A percentile compares a stretch with the other conserved stretches of the same genome.
phyloP scores from a whole-genome alignment of 2,329 filamentous ascomycete species.

The Chrysoporthe puriensis region DNA sequence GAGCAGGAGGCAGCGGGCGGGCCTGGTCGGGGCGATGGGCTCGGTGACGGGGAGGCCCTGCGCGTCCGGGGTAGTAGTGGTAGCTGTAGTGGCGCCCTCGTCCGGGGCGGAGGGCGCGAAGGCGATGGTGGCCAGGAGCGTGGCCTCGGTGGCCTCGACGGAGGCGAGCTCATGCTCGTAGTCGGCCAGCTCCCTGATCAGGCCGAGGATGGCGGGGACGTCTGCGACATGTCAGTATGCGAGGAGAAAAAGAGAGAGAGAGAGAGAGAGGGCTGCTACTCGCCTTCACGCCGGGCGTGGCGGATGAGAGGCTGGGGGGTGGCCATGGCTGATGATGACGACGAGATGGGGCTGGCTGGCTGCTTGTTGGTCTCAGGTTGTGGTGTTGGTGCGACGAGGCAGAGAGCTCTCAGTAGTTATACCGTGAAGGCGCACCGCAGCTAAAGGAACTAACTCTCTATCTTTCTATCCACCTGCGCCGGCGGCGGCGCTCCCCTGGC shows the following conservation, averaged over 20 bases:
- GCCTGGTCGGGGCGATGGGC: constrained; percentile 58
- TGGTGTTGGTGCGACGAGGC: background rate
- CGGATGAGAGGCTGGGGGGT: constrained; percentile 47
- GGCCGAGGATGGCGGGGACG: constrained; percentile 74
- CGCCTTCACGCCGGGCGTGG: constrained; percentile 65
- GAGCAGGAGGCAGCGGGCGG: constrained; percentile 77
- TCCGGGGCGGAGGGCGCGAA: constrained; percentile 60
- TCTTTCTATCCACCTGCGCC: no score
- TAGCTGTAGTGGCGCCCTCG: constrained; percentile 43
- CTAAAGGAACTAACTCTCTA: no score
- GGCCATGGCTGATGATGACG: constrained; percentile 37
- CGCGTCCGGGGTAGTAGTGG: constrained; percentile 34
- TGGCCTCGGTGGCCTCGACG: constrained; percentile 78
- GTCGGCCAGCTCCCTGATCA: constrained; percentile 84
- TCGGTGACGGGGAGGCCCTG: constrained; percentile 50
- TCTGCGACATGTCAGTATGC: constrained; percentile 54
- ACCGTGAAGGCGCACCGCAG: no score
- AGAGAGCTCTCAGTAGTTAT: background rate
- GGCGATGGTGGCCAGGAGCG: constrained; percentile 74
- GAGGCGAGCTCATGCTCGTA: constrained; percentile 79
- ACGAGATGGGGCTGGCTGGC: background rate
- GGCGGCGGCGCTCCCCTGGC: background rate
- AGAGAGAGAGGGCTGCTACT: background rate
- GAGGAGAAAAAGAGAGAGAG: background rate
- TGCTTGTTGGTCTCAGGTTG: background rate